These are phyloP conservation scores for Fusarium sublunatum DNA, from an alignment of 2,329 filamentous ascomycete genomes.

Conservation along the genomic window DNA sequence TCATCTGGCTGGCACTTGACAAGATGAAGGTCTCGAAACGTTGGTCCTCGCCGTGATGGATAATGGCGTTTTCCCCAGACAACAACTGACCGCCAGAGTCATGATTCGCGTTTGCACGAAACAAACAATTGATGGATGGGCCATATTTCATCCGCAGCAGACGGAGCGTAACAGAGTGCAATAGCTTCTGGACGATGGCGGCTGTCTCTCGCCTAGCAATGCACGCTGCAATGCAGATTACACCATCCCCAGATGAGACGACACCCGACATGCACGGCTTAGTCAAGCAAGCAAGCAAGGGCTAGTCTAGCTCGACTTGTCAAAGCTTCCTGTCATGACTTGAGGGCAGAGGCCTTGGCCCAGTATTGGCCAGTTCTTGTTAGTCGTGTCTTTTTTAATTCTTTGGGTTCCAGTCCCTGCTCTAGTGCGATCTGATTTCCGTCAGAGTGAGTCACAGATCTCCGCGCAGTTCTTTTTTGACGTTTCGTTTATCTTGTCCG, in stretches of 20 bases:
- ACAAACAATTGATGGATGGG: conserved; percentile 5
- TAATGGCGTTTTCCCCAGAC: conserved; percentile 10
- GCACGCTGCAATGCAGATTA: conserved; percentile 19
- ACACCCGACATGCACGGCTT: conserved; percentile 24
- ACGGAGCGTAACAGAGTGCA: background rate
- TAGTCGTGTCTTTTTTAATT: background rate
- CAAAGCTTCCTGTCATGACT: conserved; percentile 31
- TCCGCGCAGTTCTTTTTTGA: conserved; percentile 25
- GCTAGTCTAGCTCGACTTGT: conserved; percentile 22
- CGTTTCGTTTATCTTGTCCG: conserved; percentile 13
- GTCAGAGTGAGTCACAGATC: background rate
- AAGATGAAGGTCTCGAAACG: conserved; percentile 32
- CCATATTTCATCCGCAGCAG: conserved; percentile 21
- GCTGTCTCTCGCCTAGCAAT: conserved; percentile 25
- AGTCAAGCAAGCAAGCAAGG: no score
- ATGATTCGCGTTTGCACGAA: conserved; percentile 14
- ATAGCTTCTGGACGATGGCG: conserved; percentile 31
- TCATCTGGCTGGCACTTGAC: conserved; percentile 23
- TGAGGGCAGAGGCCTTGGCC: conserved; percentile 4
- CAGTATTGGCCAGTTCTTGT: conserved; percentile 18
- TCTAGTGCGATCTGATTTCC: background rate
- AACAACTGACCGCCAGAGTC: background rate
- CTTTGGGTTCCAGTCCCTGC: background rate
- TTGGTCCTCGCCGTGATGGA: background rate
- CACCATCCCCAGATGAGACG: conserved; percentile 33